Evolutionary conservation across 371 early-diverging fungal species (phyloP).

Genomic region (Mucor plumbeus): DNA sequence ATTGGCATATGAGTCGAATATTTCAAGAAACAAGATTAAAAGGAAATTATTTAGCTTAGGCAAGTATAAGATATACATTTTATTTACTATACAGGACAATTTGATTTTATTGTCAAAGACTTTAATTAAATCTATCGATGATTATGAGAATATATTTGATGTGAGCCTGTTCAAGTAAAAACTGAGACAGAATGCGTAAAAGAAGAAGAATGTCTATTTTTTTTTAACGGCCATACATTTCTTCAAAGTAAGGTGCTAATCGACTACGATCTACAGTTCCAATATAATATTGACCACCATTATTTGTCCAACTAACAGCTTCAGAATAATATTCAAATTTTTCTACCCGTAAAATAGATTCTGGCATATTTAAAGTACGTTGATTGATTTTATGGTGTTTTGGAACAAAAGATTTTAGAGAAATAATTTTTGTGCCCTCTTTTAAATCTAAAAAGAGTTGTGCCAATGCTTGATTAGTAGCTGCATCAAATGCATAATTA

Average conservation of each 20-base stretch:
- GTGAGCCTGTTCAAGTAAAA: neutral
- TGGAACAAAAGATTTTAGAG: constrained; percentile 82
- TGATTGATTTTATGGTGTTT: constrained; percentile 78
- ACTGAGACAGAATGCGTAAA: too few species aligned
- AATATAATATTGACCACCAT: constrained; percentile 85
- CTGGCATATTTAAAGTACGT: constrained; percentile 80
- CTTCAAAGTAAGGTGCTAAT: constrained; percentile 64
- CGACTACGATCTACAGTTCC: constrained; percentile 82
- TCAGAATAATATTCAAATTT: constrained; percentile 80
- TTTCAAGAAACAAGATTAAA: too few species aligned
- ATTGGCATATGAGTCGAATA: too few species aligned
- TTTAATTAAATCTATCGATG: neutral
- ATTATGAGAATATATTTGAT: constrained; percentile 1
- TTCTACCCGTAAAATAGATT: constrained; percentile 82
- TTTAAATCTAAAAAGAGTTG: constrained; percentile 90
- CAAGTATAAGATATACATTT: neutral
- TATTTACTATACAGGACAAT: neutral
- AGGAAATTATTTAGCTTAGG: too few species aligned
- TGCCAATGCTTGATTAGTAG: constrained; percentile 81
- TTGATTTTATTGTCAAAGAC: neutral
- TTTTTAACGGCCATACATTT: constrained; percentile 35
- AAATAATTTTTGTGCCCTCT: constrained; percentile 87
- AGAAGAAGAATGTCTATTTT: neutral
- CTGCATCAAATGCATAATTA: constrained; percentile 90
- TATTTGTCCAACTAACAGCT: constrained; percentile 92